Evolutionary conservation across 2,329 filamentous ascomycete species (phyloP).

Genomic region (Neofusicoccum parvum): DNA sequence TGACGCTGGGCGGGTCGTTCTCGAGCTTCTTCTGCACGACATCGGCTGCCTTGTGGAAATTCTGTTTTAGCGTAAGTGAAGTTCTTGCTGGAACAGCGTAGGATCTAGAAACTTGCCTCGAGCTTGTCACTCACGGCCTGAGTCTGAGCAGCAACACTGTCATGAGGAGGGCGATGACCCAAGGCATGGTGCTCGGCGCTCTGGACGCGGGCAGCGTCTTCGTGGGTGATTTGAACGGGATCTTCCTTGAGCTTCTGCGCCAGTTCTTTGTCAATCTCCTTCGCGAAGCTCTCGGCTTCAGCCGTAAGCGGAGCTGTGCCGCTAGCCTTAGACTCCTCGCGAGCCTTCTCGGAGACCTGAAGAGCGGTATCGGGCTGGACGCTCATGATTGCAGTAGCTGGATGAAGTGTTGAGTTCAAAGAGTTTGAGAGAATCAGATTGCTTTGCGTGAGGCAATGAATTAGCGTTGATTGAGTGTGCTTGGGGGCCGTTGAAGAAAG

Average conservation of each 20-base stretch:
- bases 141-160: slow-evolving; percentile 1
- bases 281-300: background rate
- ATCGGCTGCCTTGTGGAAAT: background rate
- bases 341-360: background rate
- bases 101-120: slow-evolving; percentile 17
- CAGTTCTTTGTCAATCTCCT: background rate
- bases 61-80: background rate
- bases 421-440: background rate
- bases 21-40: slow-evolving; percentile 28
- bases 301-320: background rate
- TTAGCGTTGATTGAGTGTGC: background rate
- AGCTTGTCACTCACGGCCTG: slow-evolving; percentile 14
- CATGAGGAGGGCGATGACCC: slow-evolving; percentile 1
- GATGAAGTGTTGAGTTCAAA: background rate
- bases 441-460: background rate
- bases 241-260: slow-evolving; percentile 29
- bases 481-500: background rate
- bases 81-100: no score
- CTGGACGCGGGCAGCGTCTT: slow-evolving; percentile 34
- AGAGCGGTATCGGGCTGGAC: background rate
- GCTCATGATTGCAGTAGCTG: slow-evolving; percentile 1
- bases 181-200: slow-evolving; percentile 6
- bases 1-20: slow-evolving; percentile 31
- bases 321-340: background rate
- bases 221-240: slow-evolving; percentile 33